Base-by-base conservation (phyloP, 139 green algal genomes). In the Coelastrella sp. region DNA sequence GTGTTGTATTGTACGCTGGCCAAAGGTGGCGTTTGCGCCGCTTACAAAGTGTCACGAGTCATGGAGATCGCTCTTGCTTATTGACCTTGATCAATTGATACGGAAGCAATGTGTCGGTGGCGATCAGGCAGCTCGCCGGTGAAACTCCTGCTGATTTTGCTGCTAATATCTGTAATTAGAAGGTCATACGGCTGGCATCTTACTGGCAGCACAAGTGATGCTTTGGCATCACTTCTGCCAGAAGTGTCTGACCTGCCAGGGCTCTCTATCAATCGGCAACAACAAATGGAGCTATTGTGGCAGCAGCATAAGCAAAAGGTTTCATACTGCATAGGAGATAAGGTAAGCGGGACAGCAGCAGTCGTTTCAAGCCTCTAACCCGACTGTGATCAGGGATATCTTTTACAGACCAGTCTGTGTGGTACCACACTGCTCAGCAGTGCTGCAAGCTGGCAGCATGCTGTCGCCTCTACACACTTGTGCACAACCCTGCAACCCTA, bases 301-400 rank as follows among this genome's bases (percentile, higher is more conserved):
- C 57, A 86, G n/a, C 14, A 27, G 19, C 81, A 86, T n/a, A 86
- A 86, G 6, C 22, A 86, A 12, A 63, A 65, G 0, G 61, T 86
- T 25, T 86, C 81, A 59, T 80, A 59, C 25, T 80, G 74, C 25
- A 58, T 80, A 15, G 74, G 74, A n/a, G 25, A 80, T 17, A 14
- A 24, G 68, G 68, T 76, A 76, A 76, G 68, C 68, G 35, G 35
- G 35, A 49, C 35, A 49, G 35, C 35, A 49, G 35, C 35, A 49
- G 35, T 49, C 35, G 35, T 49, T 49, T 49, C 35, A 49, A 49
- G 35, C 35, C 35, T 49, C 35, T 49, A 3, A 1, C 35, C 35
- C 35, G 35, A 3, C 3, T 49, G 35, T 1, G 35, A 49, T 49
- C 35, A 49, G 35, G 35, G 35, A 49, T 49, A 49, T 49, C 35